These are phyloP conservation scores for Alternaria consortialis DNA, from an alignment of 2,329 filamentous ascomycete genomes.

Conservation along the genomic window DNA sequence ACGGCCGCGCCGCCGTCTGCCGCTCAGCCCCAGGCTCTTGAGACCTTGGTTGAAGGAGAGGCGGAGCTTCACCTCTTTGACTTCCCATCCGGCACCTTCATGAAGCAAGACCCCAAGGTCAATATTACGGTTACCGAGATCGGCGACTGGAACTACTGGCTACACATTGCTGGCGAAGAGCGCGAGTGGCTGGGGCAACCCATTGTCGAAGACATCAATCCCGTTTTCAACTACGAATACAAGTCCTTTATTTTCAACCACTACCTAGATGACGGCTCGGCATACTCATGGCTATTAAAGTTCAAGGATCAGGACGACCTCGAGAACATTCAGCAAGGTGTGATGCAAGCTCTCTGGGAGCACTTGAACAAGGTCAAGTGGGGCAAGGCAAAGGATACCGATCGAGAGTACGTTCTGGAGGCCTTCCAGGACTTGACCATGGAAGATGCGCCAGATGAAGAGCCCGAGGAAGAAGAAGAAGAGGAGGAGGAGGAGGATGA, in stretches of 20 bases:
- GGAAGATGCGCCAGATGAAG: conserved; percentile 74
- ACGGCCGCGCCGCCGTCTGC: conserved; percentile 69
- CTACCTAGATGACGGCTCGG: conserved; percentile 85
- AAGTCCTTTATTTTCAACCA: conserved; percentile 99
- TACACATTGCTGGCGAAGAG: conserved; percentile 80
- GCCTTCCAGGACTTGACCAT: conserved; percentile 94
- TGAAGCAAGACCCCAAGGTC: conserved; percentile 78
- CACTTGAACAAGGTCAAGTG: conserved; percentile 94
- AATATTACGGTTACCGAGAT: conserved; percentile 84
- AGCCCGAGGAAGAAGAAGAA: conserved; percentile 62
- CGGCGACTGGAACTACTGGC: conserved; percentile 94
- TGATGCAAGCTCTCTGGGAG: conserved; percentile 97
- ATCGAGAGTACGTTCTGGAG: conserved; percentile 92
- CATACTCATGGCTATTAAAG: conserved; percentile 93
- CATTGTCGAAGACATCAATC: conserved; percentile 90
- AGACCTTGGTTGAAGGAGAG: conserved; percentile 76
- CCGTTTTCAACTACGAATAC: conserved; percentile 98
- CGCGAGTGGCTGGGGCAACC: conserved; percentile 87
- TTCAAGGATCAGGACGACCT: conserved; percentile 85
- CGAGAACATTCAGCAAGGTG: conserved; percentile 88
- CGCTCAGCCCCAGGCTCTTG: conserved; percentile 71
- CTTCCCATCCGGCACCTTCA: conserved; percentile 84
- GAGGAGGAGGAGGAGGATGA: conserved; percentile 66
- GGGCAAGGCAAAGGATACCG: conserved; percentile 89
- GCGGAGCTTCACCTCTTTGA: conserved; percentile 95